Conservation (phyloP, 2,329 filamentous ascomycete species). For the Aspergillus quadricinctus region DNA sequence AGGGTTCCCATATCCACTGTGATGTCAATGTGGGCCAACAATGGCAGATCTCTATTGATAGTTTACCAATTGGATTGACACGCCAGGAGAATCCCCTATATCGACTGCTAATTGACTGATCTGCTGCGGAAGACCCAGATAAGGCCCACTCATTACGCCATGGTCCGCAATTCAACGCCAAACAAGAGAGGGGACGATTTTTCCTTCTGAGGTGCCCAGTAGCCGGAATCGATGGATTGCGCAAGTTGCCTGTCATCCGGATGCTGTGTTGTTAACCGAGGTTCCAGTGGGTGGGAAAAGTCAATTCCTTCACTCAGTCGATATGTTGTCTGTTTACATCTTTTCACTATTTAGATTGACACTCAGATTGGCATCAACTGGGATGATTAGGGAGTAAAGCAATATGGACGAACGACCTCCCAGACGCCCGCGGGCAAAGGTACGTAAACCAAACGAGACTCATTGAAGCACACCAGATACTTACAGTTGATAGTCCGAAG, state of each 20-base stretch:
- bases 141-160: not conserved
- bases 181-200: too few species aligned
- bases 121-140: not conserved
- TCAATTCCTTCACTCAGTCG: not conserved
- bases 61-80: not conserved
- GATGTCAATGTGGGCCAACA: not conserved
- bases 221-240: not conserved
- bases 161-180: not conserved
- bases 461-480: not conserved
- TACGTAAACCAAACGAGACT: conserved; percentile 1
- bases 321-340: not conserved
- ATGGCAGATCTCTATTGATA: not conserved
- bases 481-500: conserved; percentile 6
- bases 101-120: not conserved
- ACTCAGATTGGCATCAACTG: not conserved
- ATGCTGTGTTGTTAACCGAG: not conserved
- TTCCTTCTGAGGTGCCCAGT: too few species aligned
- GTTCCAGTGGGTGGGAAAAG: not conserved
- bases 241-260: not conserved
- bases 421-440: conserved; percentile 9
- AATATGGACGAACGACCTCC: not conserved
- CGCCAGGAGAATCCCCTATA: not conserved
- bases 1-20: not conserved
- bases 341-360: not conserved
- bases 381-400: not conserved